Conservation (phyloP, 192 early-diverging fungal species). For the Obelidium mucronatum region DNA sequence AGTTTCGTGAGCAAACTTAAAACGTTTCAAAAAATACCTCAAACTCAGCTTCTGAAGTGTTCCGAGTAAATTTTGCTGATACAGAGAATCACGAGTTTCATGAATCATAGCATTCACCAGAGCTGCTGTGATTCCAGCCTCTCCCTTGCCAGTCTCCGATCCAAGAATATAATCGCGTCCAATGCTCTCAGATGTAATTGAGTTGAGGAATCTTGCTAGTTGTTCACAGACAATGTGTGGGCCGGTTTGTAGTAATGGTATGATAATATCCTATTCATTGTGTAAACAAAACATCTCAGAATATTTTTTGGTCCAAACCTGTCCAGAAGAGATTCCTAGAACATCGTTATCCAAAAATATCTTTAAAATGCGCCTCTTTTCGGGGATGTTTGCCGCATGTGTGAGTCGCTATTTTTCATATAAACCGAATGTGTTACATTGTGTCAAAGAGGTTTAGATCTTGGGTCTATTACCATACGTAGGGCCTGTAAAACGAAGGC, state of each 20-base stretch:
- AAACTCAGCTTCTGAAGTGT: conserved; percentile 60
- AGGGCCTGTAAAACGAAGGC: conserved; percentile 49
- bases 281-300: too few relatives aligned
- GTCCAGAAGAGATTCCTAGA: conserved; percentile 32
- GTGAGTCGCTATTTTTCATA: conserved; percentile 28
- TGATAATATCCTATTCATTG: conserved; percentile 10
- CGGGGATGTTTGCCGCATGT: not conserved
- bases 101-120: conserved; percentile 40
- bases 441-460: not conserved
- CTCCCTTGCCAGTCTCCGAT: not conserved
- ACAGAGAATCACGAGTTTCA: conserved; percentile 32
- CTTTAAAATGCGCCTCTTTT: conserved; percentile 30
- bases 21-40: conserved; percentile 29
- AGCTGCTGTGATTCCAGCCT: conserved; percentile 26
- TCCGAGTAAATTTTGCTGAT: conserved; percentile 51
- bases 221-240: conserved; percentile 38
- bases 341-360: conserved; percentile 43
- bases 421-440: not conserved
- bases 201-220: conserved; percentile 45
- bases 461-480: conserved; percentile 30
- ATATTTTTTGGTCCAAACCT: conserved; percentile 1
- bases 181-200: conserved; percentile 45
- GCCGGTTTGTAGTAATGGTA: conserved; percentile 19
- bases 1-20: not conserved
- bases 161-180: conserved; percentile 54